A percentile compares a stretch with the other conserved stretches of the same genome.
These are phyloP conservation scores for Ceratocystis ficicola DNA, from an alignment of 2,329 filamentous ascomycete species.

Conservation along the genomic window DNA sequence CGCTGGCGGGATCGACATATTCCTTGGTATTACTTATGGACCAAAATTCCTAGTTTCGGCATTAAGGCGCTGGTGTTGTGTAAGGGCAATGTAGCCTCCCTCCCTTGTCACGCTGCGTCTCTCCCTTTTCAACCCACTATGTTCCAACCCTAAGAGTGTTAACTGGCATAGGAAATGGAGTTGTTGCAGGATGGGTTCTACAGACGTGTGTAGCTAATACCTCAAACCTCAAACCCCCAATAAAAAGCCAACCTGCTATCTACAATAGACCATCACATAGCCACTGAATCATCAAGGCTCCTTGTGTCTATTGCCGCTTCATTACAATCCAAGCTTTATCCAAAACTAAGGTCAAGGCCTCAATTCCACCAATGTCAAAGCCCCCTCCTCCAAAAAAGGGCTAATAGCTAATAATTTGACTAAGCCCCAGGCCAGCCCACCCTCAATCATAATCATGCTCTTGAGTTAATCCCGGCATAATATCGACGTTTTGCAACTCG, in stretches of 20 bases:
- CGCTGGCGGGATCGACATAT: not conserved
- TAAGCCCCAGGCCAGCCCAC: not conserved
- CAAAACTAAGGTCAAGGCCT: not conserved
- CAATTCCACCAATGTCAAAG: not conserved
- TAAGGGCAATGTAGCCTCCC: not conserved
- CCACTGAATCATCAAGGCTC: not conserved
- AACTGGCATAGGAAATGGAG: too few relatives aligned
- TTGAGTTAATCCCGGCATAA: not conserved
- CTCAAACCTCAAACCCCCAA: too few relatives aligned
- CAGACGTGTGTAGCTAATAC: too few relatives aligned
- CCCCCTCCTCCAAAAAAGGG: not conserved
- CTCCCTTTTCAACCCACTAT: not conserved
- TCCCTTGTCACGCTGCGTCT: not conserved
- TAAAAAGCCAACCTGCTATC: too few relatives aligned
- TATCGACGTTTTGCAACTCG: constrained; percentile 1
- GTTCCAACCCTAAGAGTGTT: not conserved
- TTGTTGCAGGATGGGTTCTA: too few relatives aligned
- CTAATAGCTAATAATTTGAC: not conserved
- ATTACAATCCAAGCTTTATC: not conserved
- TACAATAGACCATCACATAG: not conserved
- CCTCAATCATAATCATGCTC: not conserved
- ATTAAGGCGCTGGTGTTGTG: not conserved
- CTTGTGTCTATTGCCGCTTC: not conserved
- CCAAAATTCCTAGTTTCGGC: not conserved
- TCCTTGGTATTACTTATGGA: not conserved